Evolutionary conservation across 1,139 yeast species (phyloP), one percentile per base, ranked within the genome.

Genomic region (Kodamaea alishanica): DNA sequence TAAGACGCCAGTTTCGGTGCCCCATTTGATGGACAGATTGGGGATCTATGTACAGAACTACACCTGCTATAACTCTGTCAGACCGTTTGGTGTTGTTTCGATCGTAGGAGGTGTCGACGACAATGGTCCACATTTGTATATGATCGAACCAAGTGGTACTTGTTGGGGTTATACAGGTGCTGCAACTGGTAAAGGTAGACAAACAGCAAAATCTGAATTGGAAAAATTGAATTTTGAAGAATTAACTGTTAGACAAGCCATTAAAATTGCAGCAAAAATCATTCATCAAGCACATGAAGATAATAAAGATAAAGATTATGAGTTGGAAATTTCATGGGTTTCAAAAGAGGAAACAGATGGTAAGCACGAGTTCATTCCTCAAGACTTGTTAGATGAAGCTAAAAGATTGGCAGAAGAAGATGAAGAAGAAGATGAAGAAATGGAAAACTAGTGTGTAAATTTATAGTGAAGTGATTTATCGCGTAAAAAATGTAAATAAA

Each of bases 121-220:
- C 32, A 78, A 84, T 46, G 96, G 96, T 7, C 81, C 96, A 28
- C 97, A 90, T 60, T 75, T 94, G 56, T 90, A 85, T 67, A 90
- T 92, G 97, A 76, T 94, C 46, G 99, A 94, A 62, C 98, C 99
- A 49, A 86, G 95, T 61, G 98, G 99, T 45, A 74, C 89, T 1
- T 86, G 82, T 57, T 92, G 98, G 97, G 99, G 99, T 34, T 94
- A 92, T 65, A 76, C 78, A 39, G 98, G 97, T 41, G 96, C 97
- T 35, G 98, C 98, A 27, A 81, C 97, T 5, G 99, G 99, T 45
- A 94, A 92, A 63, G 98, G 98, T 33, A 81, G 97, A 62, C 98
- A 92, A 65, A 79, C 88, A 23, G 98, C 98, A 42, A 90, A 89
- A 65, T 85, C 92, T 15, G 98, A 94, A 65, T 75, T 94, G 53